Evolutionary conservation across 345 rosid species (phyloP).

Genomic region (Brassica nigra): DNA sequence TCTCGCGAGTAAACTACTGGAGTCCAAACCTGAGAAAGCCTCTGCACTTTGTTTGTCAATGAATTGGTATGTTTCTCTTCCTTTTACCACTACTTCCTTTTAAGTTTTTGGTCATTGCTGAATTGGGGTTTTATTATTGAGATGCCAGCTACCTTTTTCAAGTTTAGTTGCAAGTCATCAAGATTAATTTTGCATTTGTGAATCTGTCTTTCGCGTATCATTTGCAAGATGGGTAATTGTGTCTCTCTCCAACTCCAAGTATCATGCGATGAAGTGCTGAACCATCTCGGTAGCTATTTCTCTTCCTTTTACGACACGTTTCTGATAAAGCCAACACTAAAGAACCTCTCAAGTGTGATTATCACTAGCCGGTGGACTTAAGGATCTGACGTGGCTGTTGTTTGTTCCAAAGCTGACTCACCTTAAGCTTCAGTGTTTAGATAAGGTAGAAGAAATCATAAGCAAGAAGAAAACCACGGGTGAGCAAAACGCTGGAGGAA

Average conservation of each 20-base stretch:
- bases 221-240: conserved; percentile 28
- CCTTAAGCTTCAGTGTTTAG: background rate
- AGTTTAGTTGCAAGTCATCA: background rate
- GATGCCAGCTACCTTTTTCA: background rate
- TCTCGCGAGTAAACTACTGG: no score
- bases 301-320: no score
- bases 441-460: conserved; percentile 10
- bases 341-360: no score
- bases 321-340: no score
- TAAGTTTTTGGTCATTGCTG: no score
- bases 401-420: conserved; percentile 7
- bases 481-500: background rate
- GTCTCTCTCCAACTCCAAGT: conserved; percentile 3
- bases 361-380: no score
- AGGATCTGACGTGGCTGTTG: no score
- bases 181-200: background rate
- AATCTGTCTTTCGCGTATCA: background rate
- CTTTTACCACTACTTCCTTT: no score
- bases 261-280: background rate
- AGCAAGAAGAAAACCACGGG: background rate
- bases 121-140: background rate
- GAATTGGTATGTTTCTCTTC: no score
- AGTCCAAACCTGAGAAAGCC: no score
- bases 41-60: no score
- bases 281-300: conserved; percentile 11